Percentiles rank a stretch among this genome's conserved stretches.
Conservation (phyloP, 495 filamentous ascomycete genomes). For the Penicillium malachiteum region DNA sequence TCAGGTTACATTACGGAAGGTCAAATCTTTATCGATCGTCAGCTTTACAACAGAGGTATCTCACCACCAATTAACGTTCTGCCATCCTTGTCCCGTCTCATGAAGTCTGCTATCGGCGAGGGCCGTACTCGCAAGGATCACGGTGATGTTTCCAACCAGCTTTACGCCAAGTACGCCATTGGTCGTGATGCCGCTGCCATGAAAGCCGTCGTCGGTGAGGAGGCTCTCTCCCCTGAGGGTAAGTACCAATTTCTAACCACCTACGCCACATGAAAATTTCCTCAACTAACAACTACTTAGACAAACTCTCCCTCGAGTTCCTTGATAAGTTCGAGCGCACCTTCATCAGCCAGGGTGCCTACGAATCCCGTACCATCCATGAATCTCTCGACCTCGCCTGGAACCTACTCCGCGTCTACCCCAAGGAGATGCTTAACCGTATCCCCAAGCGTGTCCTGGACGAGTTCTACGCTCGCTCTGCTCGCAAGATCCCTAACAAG, state of each 20-base stretch:
- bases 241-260: no score
- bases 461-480: slow-evolving; percentile 83
- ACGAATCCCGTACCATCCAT: slow-evolving; percentile 58
- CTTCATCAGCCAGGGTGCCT: slow-evolving; percentile 91
- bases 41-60: slow-evolving; percentile 91
- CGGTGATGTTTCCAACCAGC: slow-evolving; percentile 97
- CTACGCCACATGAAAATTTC: no score
- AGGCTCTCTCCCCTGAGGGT: slow-evolving; percentile 80
- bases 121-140: slow-evolving; percentile 94
- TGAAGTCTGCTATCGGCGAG: slow-evolving; percentile 99
- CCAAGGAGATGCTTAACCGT: slow-evolving; percentile 95
- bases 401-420: slow-evolving; percentile 93
- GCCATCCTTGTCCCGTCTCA: slow-evolving; percentile 96
- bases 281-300: slow-evolving; percentile 32
- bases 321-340: slow-evolving; percentile 94
- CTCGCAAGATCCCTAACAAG: slow-evolving; percentile 53
- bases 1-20: slow-evolving; percentile 99
- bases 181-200: slow-evolving; percentile 96
- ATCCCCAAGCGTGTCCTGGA: slow-evolving; percentile 92
- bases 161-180: slow-evolving; percentile 99
- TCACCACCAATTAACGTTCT: slow-evolving; percentile 99
- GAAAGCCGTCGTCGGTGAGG: slow-evolving; percentile 99
- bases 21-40: slow-evolving; percentile 96
- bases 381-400: slow-evolving; percentile 95
- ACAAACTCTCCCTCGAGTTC: slow-evolving; percentile 97